Conservation (phyloP, 768 basidiomycete species). For the Hypholoma fasciculare region DNA sequence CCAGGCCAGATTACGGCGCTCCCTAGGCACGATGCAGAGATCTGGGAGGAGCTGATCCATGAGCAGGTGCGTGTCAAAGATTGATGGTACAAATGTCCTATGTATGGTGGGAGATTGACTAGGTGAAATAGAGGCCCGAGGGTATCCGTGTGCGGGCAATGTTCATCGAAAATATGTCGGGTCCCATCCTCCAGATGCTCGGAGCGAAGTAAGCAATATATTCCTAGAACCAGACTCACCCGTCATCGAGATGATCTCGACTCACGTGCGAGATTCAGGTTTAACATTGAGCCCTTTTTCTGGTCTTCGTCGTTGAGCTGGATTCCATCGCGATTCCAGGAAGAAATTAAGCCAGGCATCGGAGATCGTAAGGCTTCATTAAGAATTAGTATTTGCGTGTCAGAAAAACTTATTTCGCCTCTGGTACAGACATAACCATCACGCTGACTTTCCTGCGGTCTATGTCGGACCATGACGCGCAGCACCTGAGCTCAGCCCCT, state of each 20-base stretch:
- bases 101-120: neutral
- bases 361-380: conserved; percentile 50
- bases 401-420: neutral
- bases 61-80: conserved; percentile 16
- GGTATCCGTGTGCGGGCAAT: conserved; percentile 48
- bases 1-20: conserved; percentile 22
- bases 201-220: conserved; percentile 47
- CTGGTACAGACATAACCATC: conserved; percentile 52
- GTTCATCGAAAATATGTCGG: conserved; percentile 54
- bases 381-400: neutral
- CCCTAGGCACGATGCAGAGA: conserved; percentile 23
- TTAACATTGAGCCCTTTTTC: conserved; percentile 65
- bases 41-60: conserved; percentile 39
- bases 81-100: neutral
- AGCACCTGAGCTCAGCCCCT: conserved; percentile 16
- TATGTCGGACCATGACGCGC: conserved; percentile 27
- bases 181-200: conserved; percentile 59
- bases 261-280: conserved; percentile 37
- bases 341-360: conserved; percentile 35
- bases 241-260: conserved; percentile 46
- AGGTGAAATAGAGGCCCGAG: conserved; percentile 26
- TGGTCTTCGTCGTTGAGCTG: conserved; percentile 66
- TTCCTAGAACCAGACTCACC: neutral
- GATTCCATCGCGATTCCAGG: conserved; percentile 70
- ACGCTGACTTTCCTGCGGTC: conserved; percentile 57